Base-by-base conservation (phyloP, 2,329 filamentous ascomycete genomes). In the Lachnellula arida region DNA sequence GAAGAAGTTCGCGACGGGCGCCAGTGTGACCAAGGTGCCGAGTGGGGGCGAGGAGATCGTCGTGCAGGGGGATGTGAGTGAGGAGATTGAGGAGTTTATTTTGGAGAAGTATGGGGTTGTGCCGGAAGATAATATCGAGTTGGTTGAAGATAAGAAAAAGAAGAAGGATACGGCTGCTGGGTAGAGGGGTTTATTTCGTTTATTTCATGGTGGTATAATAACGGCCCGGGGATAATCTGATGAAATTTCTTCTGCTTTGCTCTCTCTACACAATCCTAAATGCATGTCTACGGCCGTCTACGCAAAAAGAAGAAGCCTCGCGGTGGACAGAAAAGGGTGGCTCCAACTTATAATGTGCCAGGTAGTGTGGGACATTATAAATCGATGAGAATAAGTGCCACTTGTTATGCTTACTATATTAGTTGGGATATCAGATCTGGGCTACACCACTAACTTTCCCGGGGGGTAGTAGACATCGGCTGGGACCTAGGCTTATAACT, bases 1-100 rank as follows among this genome's bases (percentile, higher is more conserved):
- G 60, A 99, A 97, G 82, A 97, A 97, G 76, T 97, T 99, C 70
- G 94, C 94, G 32, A 97, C 94, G 9, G 94, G 94, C 0, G 88
- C 86, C 15, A 92, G 87, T 46, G 94, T 99, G 46, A 97, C 93
- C 8, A 96, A 97, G 76, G 82, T 88, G 1, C 82, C 91, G 0
- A 86, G 85, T 54, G 91, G 90, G 22, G 89, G 89, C 17, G 94
- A 99, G 74, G 94, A 97, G 75, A 97, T 99, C 71, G 95, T 96
- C 4, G 91, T 99, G 19, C 94, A 99, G 75, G 94, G 94, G 35
- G 94, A 99, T 75, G 86, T 99, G 60, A 96, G 91, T 72, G 89
- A 94, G 67, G 94, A 99, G 75, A 86, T 99, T 62, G 83, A 89
- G 68, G 94, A 97, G 71, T 97, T 93, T 76, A 75, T 99, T 69